Conservation (phyloP, 2,329 filamentous ascomycete species). For the Tolypocladium inflatum region DNA sequence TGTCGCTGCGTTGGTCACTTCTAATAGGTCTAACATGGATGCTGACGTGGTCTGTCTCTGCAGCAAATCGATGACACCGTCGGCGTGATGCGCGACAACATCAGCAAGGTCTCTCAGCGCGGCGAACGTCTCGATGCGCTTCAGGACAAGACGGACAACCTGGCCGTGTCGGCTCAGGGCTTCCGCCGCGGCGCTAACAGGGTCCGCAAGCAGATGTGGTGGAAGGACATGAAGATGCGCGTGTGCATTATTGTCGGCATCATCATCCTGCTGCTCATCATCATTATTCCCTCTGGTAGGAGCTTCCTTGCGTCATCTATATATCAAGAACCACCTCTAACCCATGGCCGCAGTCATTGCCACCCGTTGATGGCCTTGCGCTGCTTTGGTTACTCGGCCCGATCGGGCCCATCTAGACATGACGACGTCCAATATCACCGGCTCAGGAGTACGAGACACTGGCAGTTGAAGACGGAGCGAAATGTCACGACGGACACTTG, state of each 20-base stretch:
- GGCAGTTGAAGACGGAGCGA: neutral
- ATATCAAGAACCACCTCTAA: neutral
- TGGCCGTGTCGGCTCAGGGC: constrained; percentile 84
- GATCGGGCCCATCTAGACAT: constrained; percentile 1
- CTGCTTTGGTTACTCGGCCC: constrained; percentile 15
- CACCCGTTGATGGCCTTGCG: constrained; percentile 16
- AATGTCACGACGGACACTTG: constrained; percentile 13
- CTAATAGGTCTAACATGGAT: neutral
- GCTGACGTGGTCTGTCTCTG: constrained; percentile 9
- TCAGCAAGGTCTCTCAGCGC: constrained; percentile 92
- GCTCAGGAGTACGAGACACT: neutral
- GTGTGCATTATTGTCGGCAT: constrained; percentile 90
- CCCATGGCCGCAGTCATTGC: constrained; percentile 20
- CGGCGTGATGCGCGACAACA: constrained; percentile 92
- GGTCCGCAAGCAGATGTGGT: constrained; percentile 98
- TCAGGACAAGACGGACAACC: constrained; percentile 90
- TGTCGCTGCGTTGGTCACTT: neutral
- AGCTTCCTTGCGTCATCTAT: neutral
- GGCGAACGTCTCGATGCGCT: constrained; percentile 80
- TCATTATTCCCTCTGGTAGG: constrained; percentile 85
- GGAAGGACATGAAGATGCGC: constrained; percentile 99
- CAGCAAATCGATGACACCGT: constrained; percentile 98
- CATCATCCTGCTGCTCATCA: constrained; percentile 83
- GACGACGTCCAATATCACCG: constrained; percentile 1
- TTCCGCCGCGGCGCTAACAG: constrained; percentile 95